A percentile compares a stretch with the other conserved stretches of the same genome.
These are phyloP conservation scores for Leishmania turanica DNA, from an alignment of 208 protist genomes.

Conservation along the genomic window DNA sequence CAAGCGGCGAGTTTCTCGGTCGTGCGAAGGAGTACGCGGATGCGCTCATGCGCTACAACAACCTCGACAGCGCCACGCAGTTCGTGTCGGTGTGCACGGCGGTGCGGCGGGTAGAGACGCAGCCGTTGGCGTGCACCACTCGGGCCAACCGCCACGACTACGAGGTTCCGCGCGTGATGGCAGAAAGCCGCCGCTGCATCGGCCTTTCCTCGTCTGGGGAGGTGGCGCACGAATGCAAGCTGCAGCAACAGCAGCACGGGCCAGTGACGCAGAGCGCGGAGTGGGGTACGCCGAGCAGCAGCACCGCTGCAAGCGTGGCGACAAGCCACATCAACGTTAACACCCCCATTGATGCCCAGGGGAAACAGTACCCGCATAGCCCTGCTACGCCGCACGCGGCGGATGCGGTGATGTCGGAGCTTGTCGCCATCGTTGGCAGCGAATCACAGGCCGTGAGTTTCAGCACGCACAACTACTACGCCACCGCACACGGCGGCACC, in stretches of 20 bases:
- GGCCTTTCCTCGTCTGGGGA: neutral
- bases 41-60: conserved; percentile 75
- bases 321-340: conserved; percentile 12
- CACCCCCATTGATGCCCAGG: conserved; percentile 11
- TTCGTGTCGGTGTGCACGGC: conserved; percentile 86
- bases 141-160: neutral
- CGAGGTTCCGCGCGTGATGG: neutral
- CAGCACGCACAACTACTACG: conserved; percentile 2
- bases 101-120: conserved; percentile 56
- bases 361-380: conserved; percentile 19
- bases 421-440: conserved; percentile 10
- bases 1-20: conserved; percentile 54
- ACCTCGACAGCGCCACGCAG: conserved; percentile 63
- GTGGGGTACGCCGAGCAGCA: conserved; percentile 19
- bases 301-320: conserved; percentile 10
- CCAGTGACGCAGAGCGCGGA: neutral
- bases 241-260: neutral
- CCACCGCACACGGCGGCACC: neutral
- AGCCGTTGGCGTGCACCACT: conserved; percentile 3
- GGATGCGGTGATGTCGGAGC: conserved; percentile 21
- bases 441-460: neutral
- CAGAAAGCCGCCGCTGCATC: neutral
- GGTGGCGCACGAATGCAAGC: neutral
- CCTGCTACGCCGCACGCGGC: conserved; percentile 7
- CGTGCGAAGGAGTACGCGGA: conserved; percentile 86